phyloP scores from a whole-genome alignment of 306 rosid species.

The Lablab purpureus region DNA sequence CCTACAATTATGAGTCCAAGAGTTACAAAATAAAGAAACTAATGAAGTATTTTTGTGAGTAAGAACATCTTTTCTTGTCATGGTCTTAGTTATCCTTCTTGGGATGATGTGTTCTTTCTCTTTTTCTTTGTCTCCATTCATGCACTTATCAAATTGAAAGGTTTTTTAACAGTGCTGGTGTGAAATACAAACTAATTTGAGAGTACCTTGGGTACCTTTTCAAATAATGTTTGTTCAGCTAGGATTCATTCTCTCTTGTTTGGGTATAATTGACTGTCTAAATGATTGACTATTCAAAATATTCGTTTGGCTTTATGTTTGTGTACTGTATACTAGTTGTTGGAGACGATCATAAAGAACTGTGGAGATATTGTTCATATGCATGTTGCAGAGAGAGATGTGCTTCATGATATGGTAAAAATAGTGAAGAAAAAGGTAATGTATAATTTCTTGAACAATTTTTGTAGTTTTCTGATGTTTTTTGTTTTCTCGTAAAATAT shows the following conservation, averaged over 20 bases:
- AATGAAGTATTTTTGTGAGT: no score
- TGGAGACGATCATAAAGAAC: constrained; percentile 94
- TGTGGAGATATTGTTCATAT: constrained; percentile 99
- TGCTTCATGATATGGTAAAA: constrained; percentile 94
- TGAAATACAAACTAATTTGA: constrained; percentile 8
- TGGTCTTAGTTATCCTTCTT: no score
- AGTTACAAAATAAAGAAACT: no score
- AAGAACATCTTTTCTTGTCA: no score
- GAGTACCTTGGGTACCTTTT: not conserved
- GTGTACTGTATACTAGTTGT: constrained; percentile 67
- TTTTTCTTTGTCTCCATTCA: no score
- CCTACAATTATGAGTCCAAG: no score
- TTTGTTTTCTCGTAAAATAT: constrained; percentile 39
- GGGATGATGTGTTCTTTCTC: no score
- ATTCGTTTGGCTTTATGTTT: constrained; percentile 56
- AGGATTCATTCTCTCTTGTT: constrained; percentile 36
- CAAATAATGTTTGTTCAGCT: not conserved
- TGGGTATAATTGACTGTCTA: constrained; percentile 3
- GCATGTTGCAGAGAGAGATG: constrained; percentile 98
- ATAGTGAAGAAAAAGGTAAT: constrained; percentile 95
- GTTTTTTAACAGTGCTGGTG: constrained; percentile 21
- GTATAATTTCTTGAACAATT: constrained; percentile 41
- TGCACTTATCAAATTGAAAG: not conserved
- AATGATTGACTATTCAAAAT: constrained; percentile 9
- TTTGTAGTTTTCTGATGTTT: constrained; percentile 38